Base-by-base conservation (phyloP, 1,139 yeast species). In the Chernovozyma aurita region DNA sequence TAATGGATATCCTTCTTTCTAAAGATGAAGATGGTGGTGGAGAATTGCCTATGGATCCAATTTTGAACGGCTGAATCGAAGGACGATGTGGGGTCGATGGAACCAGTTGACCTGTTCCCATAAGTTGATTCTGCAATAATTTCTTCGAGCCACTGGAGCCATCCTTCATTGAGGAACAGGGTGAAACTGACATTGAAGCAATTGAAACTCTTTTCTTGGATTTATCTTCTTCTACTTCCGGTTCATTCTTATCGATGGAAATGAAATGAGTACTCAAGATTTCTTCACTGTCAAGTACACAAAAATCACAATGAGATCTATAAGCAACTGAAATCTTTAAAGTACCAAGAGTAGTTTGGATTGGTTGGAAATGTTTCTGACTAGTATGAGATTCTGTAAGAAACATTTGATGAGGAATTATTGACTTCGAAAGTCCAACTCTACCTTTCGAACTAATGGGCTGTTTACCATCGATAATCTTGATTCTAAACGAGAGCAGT, bases 381-480 rank as follows among this genome's bases (percentile, higher is more conserved):
- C 70, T 70, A 42, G 81, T 57, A 50, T 82, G 88, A 9, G 76
- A 55, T 14, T 70, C 76, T 0, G 66, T 61, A 50, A 47, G 56
- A 43, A 47, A 53, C 61, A 51, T 63, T 53, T 50, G 72, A 45
- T 53, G 69, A 42, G 59, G 78, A 4, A 76, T 67, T 2, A 87
- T 72, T 2, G 82, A 66, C 51, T 82, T 84, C 40, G 90, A 80
- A 38, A 90, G 68, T 0, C 97, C 97, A 18, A 87, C 76, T 43
- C 97, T 63, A 2, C 96, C 95, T 49, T 80, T 82, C 3, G 95
- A 83, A 18, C 80, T 69, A 28, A 88, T 85, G 0, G 94, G 82
- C 42, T 77, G 77, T 16, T 80, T 73, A 0, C 95, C 97, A 53
- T 87, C 90, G 16, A 85, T 54, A 0, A 88, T 63, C 33, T 87